Evolutionary conservation across 1,284 basidiomycete genomes (phyloP), one percentile per base, ranked within the genome.

Genomic region (Apiotrichum porosum): DNA sequence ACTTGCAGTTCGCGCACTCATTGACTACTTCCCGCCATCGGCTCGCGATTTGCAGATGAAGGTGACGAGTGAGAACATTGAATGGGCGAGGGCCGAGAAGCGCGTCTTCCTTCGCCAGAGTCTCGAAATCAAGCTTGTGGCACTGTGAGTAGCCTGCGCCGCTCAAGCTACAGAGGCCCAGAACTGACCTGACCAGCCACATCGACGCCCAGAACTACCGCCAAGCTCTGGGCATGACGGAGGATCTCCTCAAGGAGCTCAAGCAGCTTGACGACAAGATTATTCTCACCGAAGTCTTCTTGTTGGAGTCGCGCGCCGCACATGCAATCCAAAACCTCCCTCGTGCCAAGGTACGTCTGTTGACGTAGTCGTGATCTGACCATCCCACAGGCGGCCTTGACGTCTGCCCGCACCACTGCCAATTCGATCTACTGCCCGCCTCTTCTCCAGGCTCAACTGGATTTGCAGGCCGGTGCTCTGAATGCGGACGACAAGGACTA

Each of bases 401-500:
- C 92, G 0, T 91, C 90, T 1, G 85, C 93, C 0, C 81, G 93
- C 48, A 97, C 94, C 0, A 89, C 92, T 6, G 94, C 91, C 37
- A 97, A 97, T 74, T 84, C 91, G 9, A 95, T 98, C 72, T 98
- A 98, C 77, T 97, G 94, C 70, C 94, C 94, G 14, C 94, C 94
- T 1, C 76, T 82, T 39, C 81, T 97, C 3, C 94, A 98, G 76
- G 87, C 92, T 2, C 81, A 87, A 30, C 82, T 97, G 28, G 94
- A 97, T 68, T 81, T 97, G 35, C 93, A 97, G 69, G 85, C 85
- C 26, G 88, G 94, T 14, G 81, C 95, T 23, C 79, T 97, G 14
- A 91, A 97, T 62, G 92, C 94, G 0, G 92, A 97, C 60, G 94
- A 97, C 70, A 97, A 95, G 67, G 94, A 98, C 71, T 97, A 97